Conservation (phyloP, 169 alveolate species). For the Plasmodium fragile region DNA sequence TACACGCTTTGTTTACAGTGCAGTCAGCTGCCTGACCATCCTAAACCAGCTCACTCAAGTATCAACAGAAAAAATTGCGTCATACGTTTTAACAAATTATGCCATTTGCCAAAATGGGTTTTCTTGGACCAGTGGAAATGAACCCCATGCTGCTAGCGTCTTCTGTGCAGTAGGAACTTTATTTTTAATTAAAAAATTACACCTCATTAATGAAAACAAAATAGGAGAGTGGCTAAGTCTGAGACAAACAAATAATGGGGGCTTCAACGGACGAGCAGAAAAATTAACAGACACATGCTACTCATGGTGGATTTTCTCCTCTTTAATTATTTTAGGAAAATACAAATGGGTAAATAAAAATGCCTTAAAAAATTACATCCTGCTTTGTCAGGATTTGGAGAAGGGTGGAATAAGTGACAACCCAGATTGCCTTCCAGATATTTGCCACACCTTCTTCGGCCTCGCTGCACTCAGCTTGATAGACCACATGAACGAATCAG, state of each 20-base stretch:
- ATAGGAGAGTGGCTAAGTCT: conserved; percentile 91
- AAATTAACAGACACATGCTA: conserved; percentile 97
- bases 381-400: conserved; percentile 89
- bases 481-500: conserved; percentile 40
- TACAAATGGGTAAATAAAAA: conserved; percentile 90
- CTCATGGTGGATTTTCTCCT: conserved; percentile 97
- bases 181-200: conserved; percentile 46
- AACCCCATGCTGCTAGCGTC: conserved; percentile 97
- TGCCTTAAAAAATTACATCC: conserved; percentile 89
- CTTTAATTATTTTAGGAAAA: conserved; percentile 84
- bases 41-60: conserved; percentile 87
- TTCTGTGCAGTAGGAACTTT: conserved; percentile 92
- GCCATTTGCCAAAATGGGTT: conserved; percentile 93
- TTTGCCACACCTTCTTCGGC: conserved; percentile 97
- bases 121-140: conserved; percentile 96
- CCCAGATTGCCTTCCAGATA: conserved; percentile 96
- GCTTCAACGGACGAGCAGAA: conserved; percentile 98
- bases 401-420: conserved; percentile 96
- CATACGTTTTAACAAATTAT: conserved; percentile 86
- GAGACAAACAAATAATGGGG: conserved; percentile 95
- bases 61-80: conserved; percentile 88
- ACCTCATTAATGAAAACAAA: conserved; percentile 68
- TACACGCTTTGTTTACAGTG: conserved; percentile 94
- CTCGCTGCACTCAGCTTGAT: conserved; percentile 94
- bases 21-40: conserved; percentile 91